Evolutionary conservation across 768 basidiomycete genomes (phyloP), one percentile per base, ranked within the genome.

Genomic region (Plicaturopsis crispa): DNA sequence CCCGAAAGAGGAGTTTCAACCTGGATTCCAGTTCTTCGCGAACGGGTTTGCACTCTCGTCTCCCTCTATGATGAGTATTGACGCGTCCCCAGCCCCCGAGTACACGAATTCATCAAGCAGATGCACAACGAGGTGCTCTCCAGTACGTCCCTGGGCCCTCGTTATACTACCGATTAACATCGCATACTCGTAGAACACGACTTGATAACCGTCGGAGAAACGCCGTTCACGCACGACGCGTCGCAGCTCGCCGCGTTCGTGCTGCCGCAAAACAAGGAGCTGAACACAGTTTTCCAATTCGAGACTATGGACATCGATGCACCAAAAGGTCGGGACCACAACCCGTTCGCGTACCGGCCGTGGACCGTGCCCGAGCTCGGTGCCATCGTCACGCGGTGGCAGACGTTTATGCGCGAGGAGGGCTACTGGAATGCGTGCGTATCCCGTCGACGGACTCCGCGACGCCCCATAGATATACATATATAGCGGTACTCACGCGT

Each of bases 341-440:
- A 50, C 13, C 64, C 70, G 16, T 61, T 78, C 35, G 57, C 61
- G 24, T 57, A 56, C 20, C 59, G 64, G 34, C 49, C 60, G 6
- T 83, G 80, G 76, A 67, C 60, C 26, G 49, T 85, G 13, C 36
- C 62, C 4, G 70, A 77, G 11, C 55, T 84, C 28, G 18, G 18
- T 8, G 18, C 12, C 17, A 45, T 65, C 32, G 47, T 65, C 19
- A 44, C 45, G 31, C 49, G 52, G 26, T 85, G 81, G 80, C 80
- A 84, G 47, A 60, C 46, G 14, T 73, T 65, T 46, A 71, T 74
- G 54, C 65, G 74, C 4, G 66, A 70, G 6, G 66, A 72, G 33
- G 78, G 76, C 0, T 84, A 70, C 40, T 84, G 83, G 82, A 82
- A 82, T 48, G 57, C 78, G 70, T 79, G 45, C 20, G 17, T n/a